Conservation (phyloP, 139 green algal species). For the Medakamo hakoo region DNA sequence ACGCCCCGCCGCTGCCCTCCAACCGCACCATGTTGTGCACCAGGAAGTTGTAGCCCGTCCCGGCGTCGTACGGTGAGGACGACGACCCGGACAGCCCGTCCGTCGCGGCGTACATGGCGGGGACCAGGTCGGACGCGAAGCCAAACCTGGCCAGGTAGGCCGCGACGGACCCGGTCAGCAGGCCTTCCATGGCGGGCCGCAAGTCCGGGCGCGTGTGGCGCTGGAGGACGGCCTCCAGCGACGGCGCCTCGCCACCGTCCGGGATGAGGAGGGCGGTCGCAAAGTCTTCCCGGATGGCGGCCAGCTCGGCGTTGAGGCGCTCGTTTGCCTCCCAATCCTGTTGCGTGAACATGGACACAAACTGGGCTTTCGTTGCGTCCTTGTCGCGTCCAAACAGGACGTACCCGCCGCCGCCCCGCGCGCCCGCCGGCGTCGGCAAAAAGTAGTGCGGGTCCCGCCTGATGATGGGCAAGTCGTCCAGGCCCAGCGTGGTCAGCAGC, state of each 20-base stretch:
- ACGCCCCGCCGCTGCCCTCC: conserved; percentile 24
- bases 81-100: conserved; percentile 31
- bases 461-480: conserved; percentile 8
- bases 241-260: conserved; percentile 20
- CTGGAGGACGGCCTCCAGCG: conserved; percentile 34
- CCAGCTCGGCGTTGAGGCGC: conserved; percentile 26
- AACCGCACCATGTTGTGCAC: conserved; percentile 46
- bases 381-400: conserved; percentile 22
- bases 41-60: conserved; percentile 42
- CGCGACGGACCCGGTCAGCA: conserved; percentile 17
- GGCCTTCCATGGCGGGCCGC: conserved; percentile 23
- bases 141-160: conserved; percentile 32
- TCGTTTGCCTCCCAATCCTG: conserved; percentile 36
- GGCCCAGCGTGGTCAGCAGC: conserved; percentile 14
- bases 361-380: conserved; percentile 16
- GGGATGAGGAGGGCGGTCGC: conserved; percentile 9
- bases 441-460: conserved; percentile 42
- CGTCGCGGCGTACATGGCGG: conserved; percentile 38
- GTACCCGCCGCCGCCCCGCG: conserved; percentile 13
- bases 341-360: conserved; percentile 29
- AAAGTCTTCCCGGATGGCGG: conserved; percentile 21
- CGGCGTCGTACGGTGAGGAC: conserved; percentile 28
- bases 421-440: conserved; percentile 29
- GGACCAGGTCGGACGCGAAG: conserved; percentile 31
- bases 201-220: conserved; percentile 24